A percentile compares a stretch with the other conserved stretches of the same genome.
These are phyloP conservation scores for Leucocoprinus sp. DNA, from an alignment of 768 basidiomycete species.

Conservation along the genomic window DNA sequence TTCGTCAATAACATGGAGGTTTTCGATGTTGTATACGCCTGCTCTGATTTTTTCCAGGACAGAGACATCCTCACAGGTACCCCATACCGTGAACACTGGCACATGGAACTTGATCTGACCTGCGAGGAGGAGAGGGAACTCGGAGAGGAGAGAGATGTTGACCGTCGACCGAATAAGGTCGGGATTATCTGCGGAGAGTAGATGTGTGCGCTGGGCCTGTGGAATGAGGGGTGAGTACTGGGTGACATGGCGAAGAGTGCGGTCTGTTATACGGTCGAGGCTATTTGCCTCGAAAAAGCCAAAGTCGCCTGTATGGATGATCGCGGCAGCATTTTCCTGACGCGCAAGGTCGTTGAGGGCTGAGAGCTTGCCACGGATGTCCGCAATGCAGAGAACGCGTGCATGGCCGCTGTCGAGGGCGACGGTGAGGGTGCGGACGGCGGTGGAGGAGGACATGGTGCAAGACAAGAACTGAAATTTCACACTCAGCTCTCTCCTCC, in stretches of 20 bases:
- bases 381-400: slow-evolving; percentile 90
- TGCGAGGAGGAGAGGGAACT: slow-evolving; percentile 86
- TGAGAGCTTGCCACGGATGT: slow-evolving; percentile 83
- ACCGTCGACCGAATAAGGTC: slow-evolving; percentile 64
- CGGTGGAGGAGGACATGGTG: slow-evolving; percentile 53
- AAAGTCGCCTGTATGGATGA: slow-evolving; percentile 98
- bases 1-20: slow-evolving; percentile 90
- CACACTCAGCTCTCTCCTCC: slow-evolving; percentile 9
- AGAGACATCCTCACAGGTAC: slow-evolving; percentile 92
- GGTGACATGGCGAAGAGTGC: slow-evolving; percentile 90
- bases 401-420: slow-evolving; percentile 74
- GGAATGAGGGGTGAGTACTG: slow-evolving; percentile 95
- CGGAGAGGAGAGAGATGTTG: slow-evolving; percentile 76
- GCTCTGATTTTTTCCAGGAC: slow-evolving; percentile 91
- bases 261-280: slow-evolving; percentile 87
- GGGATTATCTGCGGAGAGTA: slow-evolving; percentile 67
- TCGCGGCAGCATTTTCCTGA: slow-evolving; percentile 82
- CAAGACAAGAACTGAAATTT: slow-evolving; percentile 24
- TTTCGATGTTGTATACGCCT: slow-evolving; percentile 75
- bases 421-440: slow-evolving; percentile 72
- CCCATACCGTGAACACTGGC: slow-evolving; percentile 95
- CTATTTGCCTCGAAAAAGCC: slow-evolving; percentile 89
- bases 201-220: slow-evolving; percentile 68
- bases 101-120: slow-evolving; percentile 87
- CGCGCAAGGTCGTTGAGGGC: slow-evolving; percentile 85